Conservation (phyloP, 306 rosid species). For the Corylus heterophylla region DNA sequence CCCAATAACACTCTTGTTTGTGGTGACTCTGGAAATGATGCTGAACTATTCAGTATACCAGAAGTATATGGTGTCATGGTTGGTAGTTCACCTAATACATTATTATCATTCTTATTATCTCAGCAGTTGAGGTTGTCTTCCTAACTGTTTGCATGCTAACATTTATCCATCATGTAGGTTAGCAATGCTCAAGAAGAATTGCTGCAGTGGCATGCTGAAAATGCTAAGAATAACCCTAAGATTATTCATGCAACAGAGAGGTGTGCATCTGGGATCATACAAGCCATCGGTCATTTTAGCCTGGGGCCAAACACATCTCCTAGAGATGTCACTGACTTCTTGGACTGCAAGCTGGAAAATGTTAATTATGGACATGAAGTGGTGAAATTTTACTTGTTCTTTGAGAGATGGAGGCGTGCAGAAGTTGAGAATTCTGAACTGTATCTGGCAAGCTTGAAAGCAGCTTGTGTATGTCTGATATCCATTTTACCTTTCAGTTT, state of each 20-base stretch:
- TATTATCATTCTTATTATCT: conserved; percentile 15
- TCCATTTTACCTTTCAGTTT: conserved; percentile 23
- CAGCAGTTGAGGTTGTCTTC: conserved; percentile 15
- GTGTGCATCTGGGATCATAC: conserved; percentile 92
- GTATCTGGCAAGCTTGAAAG: conserved; percentile 53
- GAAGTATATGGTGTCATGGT: conserved; percentile 96
- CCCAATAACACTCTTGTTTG: conserved; percentile 86
- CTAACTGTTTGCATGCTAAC: conserved; percentile 14
- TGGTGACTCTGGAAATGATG: conserved; percentile 98
- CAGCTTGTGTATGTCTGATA: conserved; percentile 51
- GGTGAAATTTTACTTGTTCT: conserved; percentile 57
- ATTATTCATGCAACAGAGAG: conserved; percentile 91
- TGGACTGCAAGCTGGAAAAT: conserved; percentile 31
- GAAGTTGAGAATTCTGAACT: conserved; percentile 66
- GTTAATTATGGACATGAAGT: conserved; percentile 48
- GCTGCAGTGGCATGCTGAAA: conserved; percentile 83
- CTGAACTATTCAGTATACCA: conserved; percentile 91
- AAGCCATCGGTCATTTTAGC: conserved; percentile 87
- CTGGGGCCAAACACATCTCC: conserved; percentile 72
- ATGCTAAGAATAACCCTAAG: conserved; percentile 76
- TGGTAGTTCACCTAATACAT: conserved; percentile 41
- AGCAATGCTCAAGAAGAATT: conserved; percentile 98
- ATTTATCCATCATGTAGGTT: conserved; percentile 56
- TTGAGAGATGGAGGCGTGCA: conserved; percentile 88
- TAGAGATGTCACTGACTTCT: conserved; percentile 63